phyloP scores from a whole-genome alignment of 2,329 filamentous ascomycete species.

The Colletotrichum cordylinicola region DNA sequence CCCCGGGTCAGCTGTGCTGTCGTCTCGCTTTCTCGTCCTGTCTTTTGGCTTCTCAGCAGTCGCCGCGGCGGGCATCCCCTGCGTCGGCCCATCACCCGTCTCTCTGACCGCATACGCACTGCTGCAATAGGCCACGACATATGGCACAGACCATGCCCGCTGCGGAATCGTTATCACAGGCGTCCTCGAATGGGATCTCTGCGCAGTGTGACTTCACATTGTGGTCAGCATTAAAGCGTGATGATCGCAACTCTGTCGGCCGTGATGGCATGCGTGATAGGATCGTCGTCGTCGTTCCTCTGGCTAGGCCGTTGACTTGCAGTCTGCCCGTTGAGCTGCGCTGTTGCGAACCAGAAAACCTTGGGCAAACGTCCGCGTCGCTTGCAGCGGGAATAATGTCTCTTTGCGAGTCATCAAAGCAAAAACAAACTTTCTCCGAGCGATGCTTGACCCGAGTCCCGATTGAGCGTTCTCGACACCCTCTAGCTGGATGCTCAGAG shows the following conservation, averaged over 20 bases:
- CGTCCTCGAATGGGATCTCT: conserved; percentile 17
- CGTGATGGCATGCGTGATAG: conserved; percentile 12
- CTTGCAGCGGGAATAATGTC: neutral
- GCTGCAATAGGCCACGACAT: conserved; percentile 17
- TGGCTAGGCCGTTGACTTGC: neutral
- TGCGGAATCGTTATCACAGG: neutral
- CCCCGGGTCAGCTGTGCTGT: neutral
- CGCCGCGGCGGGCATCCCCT: neutral
- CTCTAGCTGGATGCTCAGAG: neutral
- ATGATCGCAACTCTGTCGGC: conserved; percentile 7
- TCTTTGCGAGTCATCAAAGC: conserved; percentile 10
- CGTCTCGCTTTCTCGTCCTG: neutral
- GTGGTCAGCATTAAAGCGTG: conserved; percentile 14
- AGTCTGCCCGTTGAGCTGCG: neutral
- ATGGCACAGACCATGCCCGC: neutral
- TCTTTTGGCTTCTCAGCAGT: neutral
- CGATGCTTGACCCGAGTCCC: neutral
- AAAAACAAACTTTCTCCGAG: conserved; percentile 9
- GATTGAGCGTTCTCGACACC: neutral
- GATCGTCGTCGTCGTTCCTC: neutral
- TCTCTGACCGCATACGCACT: conserved; percentile 10
- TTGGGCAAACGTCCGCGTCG: neutral
- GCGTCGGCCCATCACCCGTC: neutral
- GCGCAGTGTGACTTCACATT: conserved; percentile 17
- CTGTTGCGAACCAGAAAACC: neutral